Percentiles rank a stretch among this genome's conserved stretches.
Evolutionary conservation across 331 rosid genomes (phyloP).

Genomic region (Saraca asoca): DNA sequence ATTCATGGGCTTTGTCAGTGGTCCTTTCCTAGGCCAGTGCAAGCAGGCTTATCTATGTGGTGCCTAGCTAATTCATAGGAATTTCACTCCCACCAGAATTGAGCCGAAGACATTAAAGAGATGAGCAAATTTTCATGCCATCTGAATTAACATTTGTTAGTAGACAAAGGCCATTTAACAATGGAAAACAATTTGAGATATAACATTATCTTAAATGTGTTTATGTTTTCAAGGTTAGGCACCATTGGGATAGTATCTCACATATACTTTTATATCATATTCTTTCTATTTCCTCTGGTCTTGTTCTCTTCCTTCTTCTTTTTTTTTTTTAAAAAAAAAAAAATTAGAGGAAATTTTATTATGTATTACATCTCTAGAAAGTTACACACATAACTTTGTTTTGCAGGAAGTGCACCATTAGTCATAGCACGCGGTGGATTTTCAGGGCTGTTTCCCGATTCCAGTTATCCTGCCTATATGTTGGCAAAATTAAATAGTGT

Average conservation of each 20-base stretch:
- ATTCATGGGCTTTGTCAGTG: too few relatives aligned
- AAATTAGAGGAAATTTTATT: neutral
- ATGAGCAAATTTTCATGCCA: too few relatives aligned
- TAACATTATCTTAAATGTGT: neutral
- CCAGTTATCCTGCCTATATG: conserved; percentile 51
- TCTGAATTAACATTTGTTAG: too few relatives aligned
- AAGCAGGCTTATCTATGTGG: too few relatives aligned
- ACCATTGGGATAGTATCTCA: neutral
- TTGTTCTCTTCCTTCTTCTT: neutral
- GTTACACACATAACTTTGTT: neutral
- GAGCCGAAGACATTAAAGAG: too few relatives aligned
- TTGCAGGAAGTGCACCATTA: conserved; percentile 63
- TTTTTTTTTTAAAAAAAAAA: neutral
- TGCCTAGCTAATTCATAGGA: too few relatives aligned
- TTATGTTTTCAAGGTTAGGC: neutral
- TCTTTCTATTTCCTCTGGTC: neutral
- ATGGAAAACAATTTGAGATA: neutral
- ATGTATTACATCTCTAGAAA: conserved; percentile 8
- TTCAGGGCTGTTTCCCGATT: conserved; percentile 89
- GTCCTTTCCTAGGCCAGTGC: too few relatives aligned
- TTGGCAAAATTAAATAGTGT: conserved; percentile 43
- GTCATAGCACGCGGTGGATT: conserved; percentile 89
- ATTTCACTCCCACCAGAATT: too few relatives aligned
- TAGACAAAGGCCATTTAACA: neutral
- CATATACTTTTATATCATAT: neutral